These are phyloP conservation scores for Logfia minima DNA, from an alignment of 129 eudicot species.

Conservation along the genomic window DNA sequence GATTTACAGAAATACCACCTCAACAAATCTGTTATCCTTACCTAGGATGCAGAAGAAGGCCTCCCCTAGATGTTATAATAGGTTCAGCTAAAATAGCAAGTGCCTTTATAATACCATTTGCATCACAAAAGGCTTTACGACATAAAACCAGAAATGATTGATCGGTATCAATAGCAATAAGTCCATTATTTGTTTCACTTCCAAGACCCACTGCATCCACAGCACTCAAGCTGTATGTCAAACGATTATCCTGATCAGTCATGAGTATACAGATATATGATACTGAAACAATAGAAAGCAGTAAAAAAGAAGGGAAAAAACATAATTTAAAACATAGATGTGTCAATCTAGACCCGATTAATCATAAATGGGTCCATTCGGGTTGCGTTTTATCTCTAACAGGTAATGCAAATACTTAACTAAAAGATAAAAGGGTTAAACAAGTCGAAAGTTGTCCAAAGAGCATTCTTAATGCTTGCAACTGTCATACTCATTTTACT, in stretches of 20 bases:
- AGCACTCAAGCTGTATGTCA: not conserved
- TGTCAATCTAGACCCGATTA: not conserved
- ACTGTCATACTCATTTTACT: not conserved
- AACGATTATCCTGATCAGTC: not conserved
- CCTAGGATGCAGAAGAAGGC: not conserved
- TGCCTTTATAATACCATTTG: not conserved
- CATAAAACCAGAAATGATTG: not conserved
- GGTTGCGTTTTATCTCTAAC: not conserved
- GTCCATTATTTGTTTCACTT: not conserved
- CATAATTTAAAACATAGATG: not conserved
- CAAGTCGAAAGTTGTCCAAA: not conserved
- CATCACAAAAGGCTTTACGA: not conserved
- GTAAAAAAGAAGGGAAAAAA: not conserved
- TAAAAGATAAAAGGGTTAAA: not conserved
- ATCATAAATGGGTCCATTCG: not conserved
- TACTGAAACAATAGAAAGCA: not conserved
- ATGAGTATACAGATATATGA: not conserved
- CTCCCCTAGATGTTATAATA: not conserved
- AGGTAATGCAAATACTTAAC: not conserved
- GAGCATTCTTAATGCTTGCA: not conserved
- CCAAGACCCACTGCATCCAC: not conserved
- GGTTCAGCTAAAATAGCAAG: not conserved
- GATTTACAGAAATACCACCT: no score
- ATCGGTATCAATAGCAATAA: not conserved
- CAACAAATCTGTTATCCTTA: no score